A percentile compares a stretch with the other conserved stretches of the same genome.
Conservation (phyloP, 345 rosid genomes). For the Noccaea caerulescens region DNA sequence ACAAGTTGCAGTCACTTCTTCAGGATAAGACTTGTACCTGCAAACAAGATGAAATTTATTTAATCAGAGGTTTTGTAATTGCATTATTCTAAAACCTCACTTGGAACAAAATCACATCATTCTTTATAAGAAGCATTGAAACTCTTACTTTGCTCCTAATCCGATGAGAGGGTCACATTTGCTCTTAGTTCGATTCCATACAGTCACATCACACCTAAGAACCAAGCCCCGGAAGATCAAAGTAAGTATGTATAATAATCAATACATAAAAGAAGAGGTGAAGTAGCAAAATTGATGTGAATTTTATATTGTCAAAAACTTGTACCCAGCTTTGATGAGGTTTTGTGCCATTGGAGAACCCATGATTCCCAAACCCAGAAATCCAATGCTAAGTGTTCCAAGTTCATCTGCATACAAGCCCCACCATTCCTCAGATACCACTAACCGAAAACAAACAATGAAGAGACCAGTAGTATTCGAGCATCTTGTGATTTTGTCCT, state of each 20-base stretch:
- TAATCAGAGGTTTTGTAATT: conserved; percentile 2
- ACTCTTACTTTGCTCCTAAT: conserved; percentile 85
- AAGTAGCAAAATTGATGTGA: no score
- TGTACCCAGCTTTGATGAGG: conserved; percentile 90
- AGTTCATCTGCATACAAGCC: conserved; percentile 33
- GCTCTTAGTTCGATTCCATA: conserved; percentile 93
- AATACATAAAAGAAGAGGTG: no score
- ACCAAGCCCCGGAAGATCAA: neutral
- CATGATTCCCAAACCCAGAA: conserved; percentile 95
- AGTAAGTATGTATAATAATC: neutral
- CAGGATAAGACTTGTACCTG: conserved; percentile 80
- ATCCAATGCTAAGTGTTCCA: conserved; percentile 62
- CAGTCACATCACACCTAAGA: conserved; percentile 78
- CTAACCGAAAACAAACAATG: neutral
- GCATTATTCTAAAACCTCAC: conserved; percentile 16
- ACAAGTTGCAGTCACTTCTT: conserved; percentile 86
- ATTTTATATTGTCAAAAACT: neutral
- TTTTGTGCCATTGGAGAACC: conserved; percentile 93
- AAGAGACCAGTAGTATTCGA: neutral
- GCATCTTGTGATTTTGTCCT: conserved; percentile 10
- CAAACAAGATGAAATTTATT: conserved; percentile 11
- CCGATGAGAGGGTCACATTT: conserved; percentile 86
- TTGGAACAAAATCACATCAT: neutral
- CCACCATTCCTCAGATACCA: conserved; percentile 11
- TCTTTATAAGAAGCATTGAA: conserved; percentile 10